These are phyloP conservation scores for Picocystis sp. DNA, from an alignment of 163 green algal species.

Conservation along the genomic window DNA sequence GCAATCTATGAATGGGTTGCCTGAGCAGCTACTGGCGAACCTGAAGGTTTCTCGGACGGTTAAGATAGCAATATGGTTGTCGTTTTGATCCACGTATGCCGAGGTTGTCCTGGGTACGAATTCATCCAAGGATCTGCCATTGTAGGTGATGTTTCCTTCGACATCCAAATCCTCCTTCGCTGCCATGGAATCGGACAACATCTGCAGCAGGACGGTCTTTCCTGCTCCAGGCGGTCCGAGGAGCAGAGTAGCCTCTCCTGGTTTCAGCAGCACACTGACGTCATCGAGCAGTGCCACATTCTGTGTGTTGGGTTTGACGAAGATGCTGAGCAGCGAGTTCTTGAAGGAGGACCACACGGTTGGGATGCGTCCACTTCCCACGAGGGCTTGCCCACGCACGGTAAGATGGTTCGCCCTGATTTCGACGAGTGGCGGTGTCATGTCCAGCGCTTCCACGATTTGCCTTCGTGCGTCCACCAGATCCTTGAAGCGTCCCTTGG, in stretches of 20 bases:
- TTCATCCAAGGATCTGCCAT: constrained; percentile 36
- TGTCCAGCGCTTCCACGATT: too few relatives aligned
- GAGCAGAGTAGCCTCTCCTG: constrained; percentile 47
- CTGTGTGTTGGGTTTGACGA: constrained; percentile 1
- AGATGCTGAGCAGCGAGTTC: too few relatives aligned
- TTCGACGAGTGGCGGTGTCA: too few relatives aligned
- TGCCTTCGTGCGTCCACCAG: too few relatives aligned
- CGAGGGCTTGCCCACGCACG: too few relatives aligned
- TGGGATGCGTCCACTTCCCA: too few relatives aligned
- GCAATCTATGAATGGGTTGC: too few relatives aligned
- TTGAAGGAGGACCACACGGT: too few relatives aligned
- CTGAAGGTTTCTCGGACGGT: constrained; percentile 67
- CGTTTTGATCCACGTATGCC: constrained; percentile 50
- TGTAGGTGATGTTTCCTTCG: constrained; percentile 43
- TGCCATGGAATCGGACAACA: constrained; percentile 19
- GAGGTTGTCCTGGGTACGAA: constrained; percentile 44
- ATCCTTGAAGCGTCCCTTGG: too few relatives aligned
- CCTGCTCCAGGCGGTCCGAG: constrained; percentile 50
- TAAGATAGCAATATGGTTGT: constrained; percentile 59
- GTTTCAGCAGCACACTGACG: constrained; percentile 22
- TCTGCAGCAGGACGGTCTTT: constrained; percentile 46
- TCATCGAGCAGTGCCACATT: constrained; percentile 19
- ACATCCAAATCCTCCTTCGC: constrained; percentile 13
- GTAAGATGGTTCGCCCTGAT: too few relatives aligned
- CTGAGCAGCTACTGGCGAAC: constrained; percentile 29